Base-by-base conservation (phyloP, 768 basidiomycete genomes). In the Mycena latifolia region DNA sequence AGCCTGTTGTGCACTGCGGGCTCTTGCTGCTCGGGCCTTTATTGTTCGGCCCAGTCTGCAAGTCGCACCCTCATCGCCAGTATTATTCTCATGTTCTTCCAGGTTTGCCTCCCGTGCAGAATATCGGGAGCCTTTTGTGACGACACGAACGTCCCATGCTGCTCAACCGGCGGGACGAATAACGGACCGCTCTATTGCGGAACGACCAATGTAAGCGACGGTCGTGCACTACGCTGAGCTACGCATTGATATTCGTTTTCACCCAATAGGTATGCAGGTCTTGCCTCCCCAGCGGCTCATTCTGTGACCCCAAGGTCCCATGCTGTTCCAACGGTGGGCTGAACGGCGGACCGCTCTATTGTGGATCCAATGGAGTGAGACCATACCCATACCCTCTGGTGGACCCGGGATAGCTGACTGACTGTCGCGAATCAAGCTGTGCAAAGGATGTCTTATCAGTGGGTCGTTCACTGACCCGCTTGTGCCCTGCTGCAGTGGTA, bases 401-500 rank as follows among this genome's bases (percentile, higher is more conserved):
- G 37, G 8, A n/a, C n/a, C 11, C 17, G 14, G 45, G n/a, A 25
- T 14, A 22, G 46, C 37, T 29, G 31, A 58, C 31, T 58, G 37
- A 58, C 15, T 48, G 31, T 43, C 41, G 18, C 20, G 9, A 31
- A 57, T 47, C n/a, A 47, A 58, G 56, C 3, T 47, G 31, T 58
- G 56, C 46, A 58, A 12, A 29, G 55, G 56, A 22, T 58, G 56
- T 18, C 2, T 58, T 20, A 47, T 10, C 31, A 48, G 15, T 35
- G 46, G 31, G 14, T 6, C 56, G 5, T 58, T 58, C 46, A 31
- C 20, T 29, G 56, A 58, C 24, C 56, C 56, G 3, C 20, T 15
- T 22, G 56, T 58, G 31, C 56, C 56, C 31, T 58, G 56, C 56
- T 58, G 56, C 56, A 58, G 46, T 37, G 56, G 56, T 25, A 33